Percentiles rank a stretch among this genome's conserved stretches.
Evolutionary conservation across 2,329 filamentous ascomycete species (phyloP).

Genomic region (Curvularia verruculosa): DNA sequence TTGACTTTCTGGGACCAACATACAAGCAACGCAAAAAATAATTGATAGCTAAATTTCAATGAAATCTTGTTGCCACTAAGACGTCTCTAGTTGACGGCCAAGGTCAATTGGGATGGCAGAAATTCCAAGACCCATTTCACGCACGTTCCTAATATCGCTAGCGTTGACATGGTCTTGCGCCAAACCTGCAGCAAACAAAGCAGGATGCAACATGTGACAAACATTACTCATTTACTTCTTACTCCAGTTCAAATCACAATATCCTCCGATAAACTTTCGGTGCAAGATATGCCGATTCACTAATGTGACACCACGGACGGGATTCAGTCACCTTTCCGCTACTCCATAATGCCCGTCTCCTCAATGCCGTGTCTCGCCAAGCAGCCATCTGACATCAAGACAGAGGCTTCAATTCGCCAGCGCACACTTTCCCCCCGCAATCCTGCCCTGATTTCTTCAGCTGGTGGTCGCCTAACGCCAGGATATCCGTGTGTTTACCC

Average conservation of each 20-base stretch:
- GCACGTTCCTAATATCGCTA: not conserved
- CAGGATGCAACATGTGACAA: not conserved
- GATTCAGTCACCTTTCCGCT: not conserved
- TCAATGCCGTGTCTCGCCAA: not conserved
- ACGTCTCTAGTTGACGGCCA: not conserved
- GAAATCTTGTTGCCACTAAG: no score
- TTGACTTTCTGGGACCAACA: no score
- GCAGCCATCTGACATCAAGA: conserved; percentile 1
- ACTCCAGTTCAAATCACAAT: not conserved
- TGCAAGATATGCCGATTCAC: not conserved
- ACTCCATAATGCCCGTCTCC: not conserved
- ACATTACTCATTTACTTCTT: no score
- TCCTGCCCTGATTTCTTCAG: not conserved
- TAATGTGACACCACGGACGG: not conserved
- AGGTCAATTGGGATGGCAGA: not conserved
- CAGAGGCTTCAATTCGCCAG: conserved; percentile 1
- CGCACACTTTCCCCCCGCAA: conserved; percentile 1
- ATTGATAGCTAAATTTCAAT: not conserved
- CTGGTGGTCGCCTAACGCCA: conserved; percentile 4
- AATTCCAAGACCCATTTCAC: not conserved
- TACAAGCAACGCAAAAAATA: no score
- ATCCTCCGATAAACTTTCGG: not conserved
- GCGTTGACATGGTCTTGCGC: not conserved
- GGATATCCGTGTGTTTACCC: conserved; percentile 8
- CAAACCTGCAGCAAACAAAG: not conserved